These are phyloP conservation scores for Mycena floridula DNA, from an alignment of 768 basidiomycete genomes.

Conservation along the genomic window DNA sequence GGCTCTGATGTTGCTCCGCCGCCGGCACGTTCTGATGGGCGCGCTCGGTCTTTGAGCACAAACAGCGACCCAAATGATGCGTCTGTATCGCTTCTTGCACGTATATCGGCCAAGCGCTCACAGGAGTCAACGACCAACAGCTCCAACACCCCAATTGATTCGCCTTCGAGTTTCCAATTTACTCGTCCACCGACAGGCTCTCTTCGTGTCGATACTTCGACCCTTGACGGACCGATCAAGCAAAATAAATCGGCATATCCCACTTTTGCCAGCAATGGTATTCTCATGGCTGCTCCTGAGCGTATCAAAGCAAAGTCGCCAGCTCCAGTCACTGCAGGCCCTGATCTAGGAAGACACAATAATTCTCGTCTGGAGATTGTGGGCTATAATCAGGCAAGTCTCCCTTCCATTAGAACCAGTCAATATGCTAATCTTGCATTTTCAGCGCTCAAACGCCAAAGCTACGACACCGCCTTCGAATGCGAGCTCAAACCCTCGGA, in stretches of 20 bases:
- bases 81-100: slow-evolving; percentile 66
- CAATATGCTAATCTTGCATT: slow-evolving; percentile 3
- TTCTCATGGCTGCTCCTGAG: slow-evolving; percentile 53
- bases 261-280: slow-evolving; percentile 53
- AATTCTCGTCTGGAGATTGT: slow-evolving; percentile 68
- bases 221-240: slow-evolving; percentile 51
- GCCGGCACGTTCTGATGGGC: slow-evolving; percentile 43
- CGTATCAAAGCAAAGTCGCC: slow-evolving; percentile 61
- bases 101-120: slow-evolving; percentile 65
- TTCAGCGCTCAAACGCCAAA: slow-evolving; percentile 12
- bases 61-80: slow-evolving; percentile 79
- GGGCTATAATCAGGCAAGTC: slow-evolving; percentile 59
- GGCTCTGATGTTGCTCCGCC: slow-evolving; percentile 44
- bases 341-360: slow-evolving; percentile 76
- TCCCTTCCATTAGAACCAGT: slow-evolving; percentile 2
- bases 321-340: slow-evolving; percentile 79
- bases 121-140: slow-evolving; percentile 35
- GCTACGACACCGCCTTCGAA: slow-evolving; percentile 29
- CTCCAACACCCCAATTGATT: slow-evolving; percentile 50
- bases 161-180: slow-evolving; percentile 41
- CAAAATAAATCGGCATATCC: slow-evolving; percentile 89
- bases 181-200: slow-evolving; percentile 63
- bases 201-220: slow-evolving; percentile 69
- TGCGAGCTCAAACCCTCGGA: slow-evolving; percentile 48
- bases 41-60: slow-evolving; percentile 62